phyloP scores from a whole-genome alignment of 202 grass and related monocot species.

The Setaria italica region DNA sequence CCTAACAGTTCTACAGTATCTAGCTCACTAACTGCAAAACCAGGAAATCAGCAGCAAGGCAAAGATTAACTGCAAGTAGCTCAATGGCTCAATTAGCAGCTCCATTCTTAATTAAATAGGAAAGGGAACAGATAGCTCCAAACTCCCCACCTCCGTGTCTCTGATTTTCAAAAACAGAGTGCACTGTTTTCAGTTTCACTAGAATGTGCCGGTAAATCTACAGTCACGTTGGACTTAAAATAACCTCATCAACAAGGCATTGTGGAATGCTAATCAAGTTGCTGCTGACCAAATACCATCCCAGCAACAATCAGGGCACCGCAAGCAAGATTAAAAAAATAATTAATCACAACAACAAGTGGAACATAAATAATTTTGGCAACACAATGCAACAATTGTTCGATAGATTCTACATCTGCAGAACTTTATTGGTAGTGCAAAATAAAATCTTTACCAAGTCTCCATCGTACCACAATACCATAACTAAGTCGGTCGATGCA shows the following conservation, averaged over 20 bases:
- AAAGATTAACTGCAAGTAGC: neutral
- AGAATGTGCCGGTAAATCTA: neutral
- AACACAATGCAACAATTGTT: constrained; percentile 14
- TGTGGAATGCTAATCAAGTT: neutral
- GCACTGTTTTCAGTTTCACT: neutral
- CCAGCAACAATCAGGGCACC: neutral
- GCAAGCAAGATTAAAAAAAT: neutral
- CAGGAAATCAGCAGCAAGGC: constrained; percentile 11
- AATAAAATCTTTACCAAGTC: constrained; percentile 11
- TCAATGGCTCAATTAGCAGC: neutral
- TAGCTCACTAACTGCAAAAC: neutral
- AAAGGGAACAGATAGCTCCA: neutral
- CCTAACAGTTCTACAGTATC: neutral
- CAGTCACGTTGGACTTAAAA: neutral
- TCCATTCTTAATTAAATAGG: neutral
- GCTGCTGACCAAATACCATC: constrained; percentile 2
- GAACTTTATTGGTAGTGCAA: constrained; percentile 11
- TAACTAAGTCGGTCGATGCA: constrained; percentile 21
- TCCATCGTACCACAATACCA: neutral
- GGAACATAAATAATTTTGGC: neutral
- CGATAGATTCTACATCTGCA: neutral
- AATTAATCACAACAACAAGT: neutral
- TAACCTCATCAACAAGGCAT: neutral
- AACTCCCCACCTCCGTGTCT: neutral
- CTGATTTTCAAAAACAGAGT: neutral